Base-by-base conservation (phyloP, 2,329 filamentous ascomycete species). In the Beauveria pseudobassiana region DNA sequence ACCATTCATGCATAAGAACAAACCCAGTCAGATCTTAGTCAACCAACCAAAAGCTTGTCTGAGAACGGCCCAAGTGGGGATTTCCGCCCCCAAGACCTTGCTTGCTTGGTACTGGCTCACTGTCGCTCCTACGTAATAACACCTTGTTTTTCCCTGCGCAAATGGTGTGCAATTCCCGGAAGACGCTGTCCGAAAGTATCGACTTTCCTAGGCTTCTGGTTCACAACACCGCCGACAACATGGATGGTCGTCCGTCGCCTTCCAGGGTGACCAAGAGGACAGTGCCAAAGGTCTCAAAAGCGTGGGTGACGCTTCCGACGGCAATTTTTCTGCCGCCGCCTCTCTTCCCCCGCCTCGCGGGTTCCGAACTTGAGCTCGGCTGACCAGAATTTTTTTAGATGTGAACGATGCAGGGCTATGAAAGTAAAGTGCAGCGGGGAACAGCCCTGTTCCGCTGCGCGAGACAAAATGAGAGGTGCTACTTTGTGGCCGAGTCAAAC, bases 331-430 rank as follows among this genome's bases (percentile, higher is more conserved):
- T 6, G 51, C 46, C 26, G 28, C 43, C 45, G 52, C 53, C 48
- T n/a, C 34, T 20, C 46, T 14, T 24, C 45, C 51, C 22, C 28
- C 46, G 28, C 24, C 24, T 26, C 38, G 46, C 40, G 34, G 52
- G 51, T 16, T 26, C 30, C 50, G 42, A 54, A 30, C 34, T 40
- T 20, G 50, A 61, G 50, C 50, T 43, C 50, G 24, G 50, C 58
- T 61, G 58, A 61, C 58, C 28, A 43, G 8, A 5, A 6, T 46
- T 49, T 38, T 80, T 72, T n/a, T 20, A 67, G 66, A 22, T 67
- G 66, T 61, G 65, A 66, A 20, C 50, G 66, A 67, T 67, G 66
- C 45, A 65, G 66, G 30, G 56, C 63, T 43, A 67, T 67, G 66
- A 67, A 67, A 43, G 66, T 67, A 54, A 67, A 67, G 63, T 67